Evolutionary conservation across 176 grass and related monocot genomes (phyloP), one percentile per base, ranked within the genome.

Genomic region (Pontederia crassipes): DNA sequence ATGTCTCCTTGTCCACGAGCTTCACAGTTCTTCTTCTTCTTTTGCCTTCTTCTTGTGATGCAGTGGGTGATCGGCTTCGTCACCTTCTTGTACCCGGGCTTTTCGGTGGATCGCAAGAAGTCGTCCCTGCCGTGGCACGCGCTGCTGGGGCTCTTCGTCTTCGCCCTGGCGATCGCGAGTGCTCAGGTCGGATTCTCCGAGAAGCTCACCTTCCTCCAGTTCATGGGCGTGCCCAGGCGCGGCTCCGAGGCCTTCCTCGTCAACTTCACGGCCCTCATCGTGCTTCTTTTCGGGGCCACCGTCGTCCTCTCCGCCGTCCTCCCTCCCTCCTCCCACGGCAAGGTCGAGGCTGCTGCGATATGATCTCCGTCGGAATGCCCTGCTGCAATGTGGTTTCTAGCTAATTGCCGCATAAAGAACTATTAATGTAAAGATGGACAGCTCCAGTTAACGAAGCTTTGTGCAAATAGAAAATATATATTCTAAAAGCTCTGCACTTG

Each of bases 141-240:
- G 3, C 16, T 82, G 28, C 29, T 72, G 0, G 90, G 90, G 10
- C 16, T 87, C 49, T 75, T 86, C 52, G 53, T 90, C 50, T 90
- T 80, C 75, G 51, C 35, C 15, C 77, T 95, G 58, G 90, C 83
- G 4, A 51, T 95, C 1, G 83, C 46, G 6, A 87, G 40, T 48
- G 60, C 78, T 8, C 74, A 84, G 68, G 75, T 95, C 0, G 90
- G 90, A 5, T 87, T 95, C 68, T 66, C 90, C 17, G 86, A 95
- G 80, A 95, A 95, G 80, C 72, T 95, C 51, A 95, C 90, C 52
- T 95, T 95, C 72, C 61, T 90, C 48, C 70, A 90, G 77, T 6
- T 1, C 7, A 14, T 10, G 8, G 66, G 62, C 0, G 0, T 1
- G 18, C 16, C 11, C 49, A 95, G 46, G 83, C 75, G 79, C 57